These are phyloP conservation scores for Apophysomyces ossiformis DNA, from an alignment of 371 early-diverging fungal species.

Conservation along the genomic window DNA sequence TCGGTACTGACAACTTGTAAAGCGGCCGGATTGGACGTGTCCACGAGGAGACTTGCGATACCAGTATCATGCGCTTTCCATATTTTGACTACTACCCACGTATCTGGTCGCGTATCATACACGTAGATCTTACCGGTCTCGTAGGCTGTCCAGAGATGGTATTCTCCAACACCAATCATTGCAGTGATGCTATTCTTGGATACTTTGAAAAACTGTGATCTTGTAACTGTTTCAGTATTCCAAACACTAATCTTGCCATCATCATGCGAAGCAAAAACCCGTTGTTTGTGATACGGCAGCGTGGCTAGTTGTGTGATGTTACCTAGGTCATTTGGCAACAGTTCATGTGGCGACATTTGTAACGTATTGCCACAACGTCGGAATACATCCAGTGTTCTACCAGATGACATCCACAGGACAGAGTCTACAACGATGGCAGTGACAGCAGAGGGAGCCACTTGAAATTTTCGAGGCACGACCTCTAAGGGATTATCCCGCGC, in stretches of 20 bases:
- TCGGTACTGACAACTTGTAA: slow-evolving; percentile 66
- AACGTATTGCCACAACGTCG: background rate
- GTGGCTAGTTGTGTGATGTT: slow-evolving; percentile 65
- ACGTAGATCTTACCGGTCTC: slow-evolving; percentile 82
- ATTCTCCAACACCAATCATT: slow-evolving; percentile 64
- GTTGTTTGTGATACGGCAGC: slow-evolving; percentile 43
- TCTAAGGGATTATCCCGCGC: slow-evolving; percentile 28
- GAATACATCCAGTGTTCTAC: slow-evolving; percentile 21
- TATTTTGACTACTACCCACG: slow-evolving; percentile 71
- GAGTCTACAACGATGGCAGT: slow-evolving; percentile 54
- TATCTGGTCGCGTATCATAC: slow-evolving; percentile 63
- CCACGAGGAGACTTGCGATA: slow-evolving; percentile 59
- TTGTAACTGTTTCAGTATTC: slow-evolving; percentile 58
- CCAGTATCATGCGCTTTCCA: slow-evolving; percentile 71
- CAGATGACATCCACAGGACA: slow-evolving; percentile 57
- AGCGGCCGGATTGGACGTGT: slow-evolving; percentile 52
- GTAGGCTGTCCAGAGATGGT: slow-evolving; percentile 80
- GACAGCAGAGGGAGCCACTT: slow-evolving; percentile 17
- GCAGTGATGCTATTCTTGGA: slow-evolving; percentile 74
- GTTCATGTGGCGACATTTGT: slow-evolving; percentile 25
- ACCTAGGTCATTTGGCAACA: slow-evolving; percentile 60
- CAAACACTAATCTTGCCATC: slow-evolving; percentile 82
- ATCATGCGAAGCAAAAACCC: slow-evolving; percentile 77
- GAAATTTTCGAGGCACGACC: background rate
- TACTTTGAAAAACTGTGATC: slow-evolving; percentile 54